phyloP scores from a whole-genome alignment of 2,329 filamentous ascomycete species.

The Penicillium sp. region DNA sequence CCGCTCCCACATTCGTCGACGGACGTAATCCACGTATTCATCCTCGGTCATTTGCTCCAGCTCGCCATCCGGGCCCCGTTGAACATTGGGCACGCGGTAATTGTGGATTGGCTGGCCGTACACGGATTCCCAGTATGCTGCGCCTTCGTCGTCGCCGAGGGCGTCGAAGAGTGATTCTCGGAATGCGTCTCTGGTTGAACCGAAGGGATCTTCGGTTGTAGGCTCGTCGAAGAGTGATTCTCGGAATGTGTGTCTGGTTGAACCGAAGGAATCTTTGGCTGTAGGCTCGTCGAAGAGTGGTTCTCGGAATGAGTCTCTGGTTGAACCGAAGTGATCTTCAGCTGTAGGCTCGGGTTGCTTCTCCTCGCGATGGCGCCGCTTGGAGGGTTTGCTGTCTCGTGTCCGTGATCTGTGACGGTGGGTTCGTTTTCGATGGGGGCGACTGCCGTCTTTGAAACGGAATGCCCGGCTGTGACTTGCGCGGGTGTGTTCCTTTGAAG shows the following conservation, averaged over 20 bases:
- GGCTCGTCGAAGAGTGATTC: conserved; percentile 85
- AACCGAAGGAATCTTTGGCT: background rate
- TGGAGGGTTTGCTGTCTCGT: conserved; percentile 13
- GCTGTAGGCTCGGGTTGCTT: background rate
- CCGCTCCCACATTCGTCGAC: conserved; percentile 92
- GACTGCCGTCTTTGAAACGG: conserved; percentile 15
- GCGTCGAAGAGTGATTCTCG: conserved; percentile 94
- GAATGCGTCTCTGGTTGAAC: conserved; percentile 63
- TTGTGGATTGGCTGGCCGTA: conserved; percentile 92
- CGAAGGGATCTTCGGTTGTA: background rate
- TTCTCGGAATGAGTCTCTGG: conserved; percentile 74
- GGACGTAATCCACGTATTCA: conserved; percentile 82
- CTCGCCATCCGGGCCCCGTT: conserved; percentile 51
- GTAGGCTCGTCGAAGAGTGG: conserved; percentile 76
- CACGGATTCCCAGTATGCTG: conserved; percentile 91
- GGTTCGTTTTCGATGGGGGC: conserved; percentile 16
- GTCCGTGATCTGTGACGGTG: conserved; percentile 3
- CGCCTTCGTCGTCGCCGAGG: conserved; percentile 93
- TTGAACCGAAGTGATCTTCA: background rate
- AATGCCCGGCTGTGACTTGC: background rate
- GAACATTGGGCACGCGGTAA: conserved; percentile 57
- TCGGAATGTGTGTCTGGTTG: conserved; percentile 67
- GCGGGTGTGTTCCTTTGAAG: background rate
- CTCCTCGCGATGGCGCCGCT: conserved; percentile 26
- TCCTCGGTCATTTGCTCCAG: conserved; percentile 89